Evolutionary conservation across 768 basidiomycete species (phyloP).

Genomic region (Pleurotus salmoneostramineus): DNA sequence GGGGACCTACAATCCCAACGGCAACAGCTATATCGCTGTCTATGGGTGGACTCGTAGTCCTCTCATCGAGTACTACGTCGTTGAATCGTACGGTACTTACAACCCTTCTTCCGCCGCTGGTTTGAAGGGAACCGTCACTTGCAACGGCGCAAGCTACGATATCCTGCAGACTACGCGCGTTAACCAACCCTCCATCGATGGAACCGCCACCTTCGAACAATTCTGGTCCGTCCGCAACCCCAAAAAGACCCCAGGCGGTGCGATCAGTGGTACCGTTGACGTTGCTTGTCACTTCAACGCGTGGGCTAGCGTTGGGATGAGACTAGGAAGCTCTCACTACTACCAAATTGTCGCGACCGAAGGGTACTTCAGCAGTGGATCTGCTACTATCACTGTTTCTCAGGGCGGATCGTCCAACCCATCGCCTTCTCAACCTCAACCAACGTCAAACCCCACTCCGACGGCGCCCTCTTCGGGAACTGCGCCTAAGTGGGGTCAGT

Average conservation of each 20-base stretch:
- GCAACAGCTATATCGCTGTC: slow-evolving; percentile 39
- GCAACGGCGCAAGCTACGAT: slow-evolving; percentile 38
- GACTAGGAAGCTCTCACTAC: slow-evolving; percentile 30
- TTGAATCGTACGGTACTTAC: slow-evolving; percentile 36
- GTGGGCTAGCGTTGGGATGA: slow-evolving; percentile 33
- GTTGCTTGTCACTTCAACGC: slow-evolving; percentile 39
- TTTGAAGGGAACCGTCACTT: slow-evolving; percentile 32
- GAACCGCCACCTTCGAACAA: slow-evolving; percentile 40
- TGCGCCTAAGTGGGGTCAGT: slow-evolving; percentile 22
- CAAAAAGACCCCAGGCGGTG: slow-evolving; percentile 16
- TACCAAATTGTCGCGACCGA: slow-evolving; percentile 48
- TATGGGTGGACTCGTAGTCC: slow-evolving; percentile 43
- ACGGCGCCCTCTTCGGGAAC: slow-evolving; percentile 9
- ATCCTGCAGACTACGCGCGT: slow-evolving; percentile 32
- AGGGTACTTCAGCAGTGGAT: slow-evolving; percentile 39
- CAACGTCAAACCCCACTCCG: slow-evolving; percentile 11
- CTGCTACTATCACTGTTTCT: slow-evolving; percentile 20
- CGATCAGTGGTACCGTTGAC: slow-evolving; percentile 28
- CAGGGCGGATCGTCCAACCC: slow-evolving; percentile 8
- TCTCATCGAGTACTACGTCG: slow-evolving; percentile 45
- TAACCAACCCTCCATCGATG: slow-evolving; percentile 38
- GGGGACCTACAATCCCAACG: slow-evolving; percentile 30
- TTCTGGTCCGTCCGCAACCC: slow-evolving; percentile 40
- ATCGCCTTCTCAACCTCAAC: slow-evolving; percentile 11
- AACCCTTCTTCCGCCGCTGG: slow-evolving; percentile 30